Evolutionary conservation across 352 stramenopile genomes (phyloP).

Genomic region (Aphanomyces invadans): DNA sequence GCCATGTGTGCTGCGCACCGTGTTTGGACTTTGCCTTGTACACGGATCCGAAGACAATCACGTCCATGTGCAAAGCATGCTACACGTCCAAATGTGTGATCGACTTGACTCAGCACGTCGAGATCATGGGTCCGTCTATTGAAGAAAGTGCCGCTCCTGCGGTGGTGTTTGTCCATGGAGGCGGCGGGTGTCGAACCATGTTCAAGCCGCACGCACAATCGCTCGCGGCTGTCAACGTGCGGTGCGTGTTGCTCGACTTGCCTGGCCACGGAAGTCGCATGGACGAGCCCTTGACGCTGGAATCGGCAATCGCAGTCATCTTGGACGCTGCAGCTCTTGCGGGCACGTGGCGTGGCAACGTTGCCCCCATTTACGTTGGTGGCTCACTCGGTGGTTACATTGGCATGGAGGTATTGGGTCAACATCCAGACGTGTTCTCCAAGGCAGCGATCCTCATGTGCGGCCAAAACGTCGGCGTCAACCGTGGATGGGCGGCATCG

Average conservation of each 20-base stretch:
- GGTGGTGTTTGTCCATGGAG: conserved; percentile 8
- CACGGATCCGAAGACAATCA: neutral
- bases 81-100: neutral
- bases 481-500: neutral
- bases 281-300: conserved; percentile 6
- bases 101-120: neutral
- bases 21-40: neutral
- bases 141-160: neutral
- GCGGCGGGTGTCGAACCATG: neutral
- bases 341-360: neutral
- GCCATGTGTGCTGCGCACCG: neutral
- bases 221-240: neutral
- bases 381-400: conserved; percentile 9
- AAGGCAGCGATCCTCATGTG: neutral
- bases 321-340: neutral
- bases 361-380: neutral
- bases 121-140: neutral
- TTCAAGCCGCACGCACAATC: neutral
- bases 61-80: conserved; percentile 1
- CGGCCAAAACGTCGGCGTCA: conserved; percentile 8
- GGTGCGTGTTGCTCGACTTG: conserved; percentile 2
- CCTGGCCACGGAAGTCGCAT: conserved; percentile 4
- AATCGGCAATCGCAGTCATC: neutral
- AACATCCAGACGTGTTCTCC: neutral
- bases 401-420: conserved; percentile 4